phyloP scores from a whole-genome alignment of 768 basidiomycete species.

The Lenzites betulinus region DNA sequence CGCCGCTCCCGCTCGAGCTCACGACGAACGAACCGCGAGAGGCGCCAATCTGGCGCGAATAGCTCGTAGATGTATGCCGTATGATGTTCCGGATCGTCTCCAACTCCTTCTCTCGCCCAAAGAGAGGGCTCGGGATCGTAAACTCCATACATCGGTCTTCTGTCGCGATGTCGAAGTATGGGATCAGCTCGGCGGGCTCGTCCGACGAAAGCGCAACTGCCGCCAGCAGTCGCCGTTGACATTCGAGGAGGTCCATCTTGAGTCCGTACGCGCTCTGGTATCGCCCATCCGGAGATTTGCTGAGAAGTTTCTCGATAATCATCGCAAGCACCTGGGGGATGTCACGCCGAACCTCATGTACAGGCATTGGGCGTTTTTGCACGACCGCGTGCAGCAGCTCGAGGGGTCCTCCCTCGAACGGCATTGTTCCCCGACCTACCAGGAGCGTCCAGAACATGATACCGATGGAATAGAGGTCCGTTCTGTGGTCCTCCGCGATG shows the following conservation, averaged over 20 bases:
- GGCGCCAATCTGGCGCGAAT: conserved; percentile 53
- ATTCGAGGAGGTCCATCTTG: conserved; percentile 66
- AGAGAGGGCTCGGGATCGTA: conserved; percentile 69
- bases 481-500: conserved; percentile 69
- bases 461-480: conserved; percentile 74
- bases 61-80: conserved; percentile 53
- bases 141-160: conserved; percentile 73
- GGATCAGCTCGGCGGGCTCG: conserved; percentile 67
- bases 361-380: conserved; percentile 72
- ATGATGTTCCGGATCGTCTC: conserved; percentile 67
- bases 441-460: conserved; percentile 75
- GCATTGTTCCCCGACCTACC: conserved; percentile 56
- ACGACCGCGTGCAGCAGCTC: conserved; percentile 73
- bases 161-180: conserved; percentile 62
- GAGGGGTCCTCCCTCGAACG: conserved; percentile 45
- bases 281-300: conserved; percentile 65
- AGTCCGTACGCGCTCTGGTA: conserved; percentile 76
- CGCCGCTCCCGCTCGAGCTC: conserved; percentile 35
- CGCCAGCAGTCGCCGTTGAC: conserved; percentile 62
- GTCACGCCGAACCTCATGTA: conserved; percentile 73
- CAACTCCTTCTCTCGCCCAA: conserved; percentile 72
- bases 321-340: conserved; percentile 69
- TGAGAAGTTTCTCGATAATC: conserved; percentile 74
- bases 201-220: conserved; percentile 60
- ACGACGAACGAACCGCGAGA: conserved; percentile 44